A percentile compares a stretch with the other conserved stretches of the same genome.
Conservation (phyloP, 2,329 filamentous ascomycete genomes). For the Fusarium euwallaceae region DNA sequence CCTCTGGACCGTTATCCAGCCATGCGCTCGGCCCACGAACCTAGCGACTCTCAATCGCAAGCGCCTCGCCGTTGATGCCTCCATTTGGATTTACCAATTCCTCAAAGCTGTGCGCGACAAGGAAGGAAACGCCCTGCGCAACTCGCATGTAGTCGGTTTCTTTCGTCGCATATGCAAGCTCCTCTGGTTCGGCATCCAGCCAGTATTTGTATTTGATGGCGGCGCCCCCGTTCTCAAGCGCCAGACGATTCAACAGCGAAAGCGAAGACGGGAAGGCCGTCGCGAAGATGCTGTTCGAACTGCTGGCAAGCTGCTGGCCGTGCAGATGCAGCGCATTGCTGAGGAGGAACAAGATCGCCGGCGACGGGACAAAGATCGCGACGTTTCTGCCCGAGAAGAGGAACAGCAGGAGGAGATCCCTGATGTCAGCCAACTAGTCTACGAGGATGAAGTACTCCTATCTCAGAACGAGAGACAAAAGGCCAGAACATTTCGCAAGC, state of each 20-base stretch:
- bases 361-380: conserved; percentile 61
- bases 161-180: conserved; percentile 98
- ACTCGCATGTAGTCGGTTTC: conserved; percentile 96
- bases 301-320: conserved; percentile 88
- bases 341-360: conserved; percentile 85
- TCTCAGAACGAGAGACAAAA: conserved; percentile 79
- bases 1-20: conserved; percentile 96
- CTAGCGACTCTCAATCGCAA: conserved; percentile 96
- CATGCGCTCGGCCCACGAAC: conserved; percentile 94
- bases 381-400: conserved; percentile 54
- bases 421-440: conserved; percentile 78
- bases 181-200: conserved; percentile 94
- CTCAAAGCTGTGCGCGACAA: conserved; percentile 99
- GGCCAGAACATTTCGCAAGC: conserved; percentile 85
- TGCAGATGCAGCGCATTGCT: conserved; percentile 92
- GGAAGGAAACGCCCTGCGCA: conserved; percentile 95
- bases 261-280: conserved; percentile 85
- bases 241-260: conserved; percentile 86
- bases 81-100: conserved; percentile 99
- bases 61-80: conserved; percentile 95
- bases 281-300: conserved; percentile 94
- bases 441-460: conserved; percentile 92
- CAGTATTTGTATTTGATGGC: conserved; percentile 98
- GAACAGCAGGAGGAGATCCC: conserved; percentile 77
- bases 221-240: conserved; percentile 92